Conservation (phyloP, 2,329 filamentous ascomycete genomes). For the Trichocomaceae sp. region DNA sequence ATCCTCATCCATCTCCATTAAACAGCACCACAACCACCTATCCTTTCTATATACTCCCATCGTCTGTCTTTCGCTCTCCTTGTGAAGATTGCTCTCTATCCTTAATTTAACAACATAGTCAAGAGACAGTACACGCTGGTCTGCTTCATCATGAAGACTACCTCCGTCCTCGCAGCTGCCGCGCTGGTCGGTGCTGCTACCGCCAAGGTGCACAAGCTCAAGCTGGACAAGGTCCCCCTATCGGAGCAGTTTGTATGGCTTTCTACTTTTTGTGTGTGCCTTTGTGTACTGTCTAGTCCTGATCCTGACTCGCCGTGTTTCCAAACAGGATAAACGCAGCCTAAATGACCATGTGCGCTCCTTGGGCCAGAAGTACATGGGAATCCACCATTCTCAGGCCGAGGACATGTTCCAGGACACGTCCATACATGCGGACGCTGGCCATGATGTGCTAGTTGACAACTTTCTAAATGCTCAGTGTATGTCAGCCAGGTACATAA, state of each 20-base stretch:
- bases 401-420: constrained; percentile 73
- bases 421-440: constrained; percentile 57
- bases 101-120: constrained; percentile 16
- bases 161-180: constrained; percentile 69
- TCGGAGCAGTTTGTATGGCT: constrained; percentile 79
- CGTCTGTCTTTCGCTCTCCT: neutral
- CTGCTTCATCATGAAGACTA: constrained; percentile 67
- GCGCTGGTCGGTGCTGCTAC: constrained; percentile 75
- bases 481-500: constrained; percentile 44
- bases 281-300: neutral
- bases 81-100: neutral
- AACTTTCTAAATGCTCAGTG: constrained; percentile 99
- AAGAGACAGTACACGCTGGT: neutral
- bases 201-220: constrained; percentile 89
- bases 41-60: neutral
- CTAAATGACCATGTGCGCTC: constrained; percentile 74
- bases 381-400: constrained; percentile 63
- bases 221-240: constrained; percentile 93
- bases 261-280: constrained; percentile 2
- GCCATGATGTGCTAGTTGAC: constrained; percentile 78
- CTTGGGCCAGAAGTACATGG: constrained; percentile 95
- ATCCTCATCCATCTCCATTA: constrained; percentile 17
- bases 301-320: constrained; percentile 12
- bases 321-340: constrained; percentile 61
- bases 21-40: neutral